Percentiles rank a stretch among this genome's conserved stretches.
These are phyloP conservation scores for Fusarium lateritium DNA, from an alignment of 2,329 filamentous ascomycete genomes.

Conservation along the genomic window DNA sequence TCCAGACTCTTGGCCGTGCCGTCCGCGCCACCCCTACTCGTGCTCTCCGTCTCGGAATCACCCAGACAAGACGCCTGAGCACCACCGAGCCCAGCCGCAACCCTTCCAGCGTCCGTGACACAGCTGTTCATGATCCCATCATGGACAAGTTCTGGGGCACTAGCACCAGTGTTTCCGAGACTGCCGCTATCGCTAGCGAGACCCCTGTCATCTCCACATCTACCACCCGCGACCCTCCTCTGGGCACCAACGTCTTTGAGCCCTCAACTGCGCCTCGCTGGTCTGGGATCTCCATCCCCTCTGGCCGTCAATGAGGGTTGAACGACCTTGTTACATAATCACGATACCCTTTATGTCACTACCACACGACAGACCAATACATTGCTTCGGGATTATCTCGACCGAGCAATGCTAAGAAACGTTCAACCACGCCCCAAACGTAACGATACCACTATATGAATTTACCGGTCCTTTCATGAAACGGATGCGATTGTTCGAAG, in stretches of 20 bases:
- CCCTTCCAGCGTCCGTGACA: slow-evolving; percentile 29
- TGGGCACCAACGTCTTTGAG: slow-evolving; percentile 43
- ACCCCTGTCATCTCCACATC: slow-evolving; percentile 14
- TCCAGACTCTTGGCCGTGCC: slow-evolving; percentile 41
- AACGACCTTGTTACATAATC: neutral
- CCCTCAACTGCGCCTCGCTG: slow-evolving; percentile 43
- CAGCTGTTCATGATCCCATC: slow-evolving; percentile 42
- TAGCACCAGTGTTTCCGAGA: slow-evolving; percentile 16
- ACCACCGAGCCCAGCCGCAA: slow-evolving; percentile 31
- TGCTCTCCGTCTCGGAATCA: slow-evolving; percentile 27
- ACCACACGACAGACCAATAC: neutral
- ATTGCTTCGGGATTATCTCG: slow-evolving; percentile 6
- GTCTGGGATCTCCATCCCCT: slow-evolving; percentile 31
- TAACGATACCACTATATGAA: neutral
- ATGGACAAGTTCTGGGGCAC: slow-evolving; percentile 44
- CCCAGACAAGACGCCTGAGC: slow-evolving; percentile 35
- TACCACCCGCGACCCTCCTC: slow-evolving; percentile 40
- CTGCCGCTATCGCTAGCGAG: slow-evolving; percentile 8
- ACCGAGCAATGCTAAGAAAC: slow-evolving; percentile 11
- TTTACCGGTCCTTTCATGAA: neutral
- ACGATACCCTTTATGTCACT: neutral
- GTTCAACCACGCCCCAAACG: neutral
- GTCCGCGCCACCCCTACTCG: slow-evolving; percentile 28
- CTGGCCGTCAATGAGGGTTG: slow-evolving; percentile 14
- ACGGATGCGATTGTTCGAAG: neutral